A percentile compares a stretch with the other conserved stretches of the same genome.
Evolutionary conservation across 1,139 yeast species (phyloP).

Genomic region (Yarrowia galli): DNA sequence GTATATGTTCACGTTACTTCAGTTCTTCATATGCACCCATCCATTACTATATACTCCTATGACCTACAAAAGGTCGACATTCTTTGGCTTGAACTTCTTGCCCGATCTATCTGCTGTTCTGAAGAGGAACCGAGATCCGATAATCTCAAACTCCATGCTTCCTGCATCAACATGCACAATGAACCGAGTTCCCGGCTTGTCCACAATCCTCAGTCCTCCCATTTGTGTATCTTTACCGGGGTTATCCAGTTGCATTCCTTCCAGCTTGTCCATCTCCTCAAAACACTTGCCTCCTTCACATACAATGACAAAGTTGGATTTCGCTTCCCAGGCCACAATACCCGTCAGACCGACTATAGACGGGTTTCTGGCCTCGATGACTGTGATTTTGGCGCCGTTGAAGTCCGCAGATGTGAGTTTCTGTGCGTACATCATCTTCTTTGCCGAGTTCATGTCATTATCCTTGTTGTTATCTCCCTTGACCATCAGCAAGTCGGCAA

Average conservation of each 20-base stretch:
- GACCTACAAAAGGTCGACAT: constrained; percentile 62
- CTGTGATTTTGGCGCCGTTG: constrained; percentile 75
- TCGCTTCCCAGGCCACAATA: constrained; percentile 87
- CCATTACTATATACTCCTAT: background rate
- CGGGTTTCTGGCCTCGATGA: constrained; percentile 64
- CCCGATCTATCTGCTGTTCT: constrained; percentile 84
- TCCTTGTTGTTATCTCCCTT: constrained; percentile 39
- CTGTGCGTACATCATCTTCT: constrained; percentile 43
- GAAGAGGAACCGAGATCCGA: constrained; percentile 81
- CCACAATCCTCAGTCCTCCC: constrained; percentile 48
- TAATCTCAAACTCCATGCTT: constrained; percentile 64
- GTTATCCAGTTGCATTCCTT: background rate
- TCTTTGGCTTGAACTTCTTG: constrained; percentile 82
- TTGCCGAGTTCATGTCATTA: constrained; percentile 40
- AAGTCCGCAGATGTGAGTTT: constrained; percentile 82
- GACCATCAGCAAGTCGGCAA: constrained; percentile 58
- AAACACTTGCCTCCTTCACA: constrained; percentile 48
- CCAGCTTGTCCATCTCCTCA: constrained; percentile 33
- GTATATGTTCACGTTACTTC: too few relatives aligned
- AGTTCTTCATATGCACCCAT: too few relatives aligned
- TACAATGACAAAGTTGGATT: constrained; percentile 72
- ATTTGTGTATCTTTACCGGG: constrained; percentile 41
- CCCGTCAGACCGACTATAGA: constrained; percentile 73
- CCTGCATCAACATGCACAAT: constrained; percentile 53
- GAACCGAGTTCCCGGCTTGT: constrained; percentile 69